Conservation (phyloP, 495 filamentous ascomycete species). For the Trichoderma gamsii region DNA sequence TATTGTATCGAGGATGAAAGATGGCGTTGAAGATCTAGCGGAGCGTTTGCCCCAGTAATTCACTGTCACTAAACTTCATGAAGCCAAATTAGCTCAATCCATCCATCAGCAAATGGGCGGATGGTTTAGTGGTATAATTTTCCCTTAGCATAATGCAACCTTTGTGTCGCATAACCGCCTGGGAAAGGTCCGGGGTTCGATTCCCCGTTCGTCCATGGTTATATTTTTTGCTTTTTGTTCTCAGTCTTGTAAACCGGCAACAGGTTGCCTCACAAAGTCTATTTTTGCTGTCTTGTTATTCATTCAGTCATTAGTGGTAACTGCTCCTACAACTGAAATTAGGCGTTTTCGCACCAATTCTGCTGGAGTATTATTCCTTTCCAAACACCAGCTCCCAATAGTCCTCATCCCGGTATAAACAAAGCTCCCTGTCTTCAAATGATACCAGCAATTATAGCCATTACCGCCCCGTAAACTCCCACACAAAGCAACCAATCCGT, state of each 20-base stretch:
- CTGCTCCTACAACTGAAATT: too few species aligned
- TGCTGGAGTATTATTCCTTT: not conserved
- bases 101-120: slow-evolving; percentile 4
- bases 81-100: not conserved
- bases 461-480: slow-evolving; percentile 38
- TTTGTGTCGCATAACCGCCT: not conserved
- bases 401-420: not conserved
- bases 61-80: not conserved
- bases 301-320: not conserved
- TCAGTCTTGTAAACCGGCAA: not conserved
- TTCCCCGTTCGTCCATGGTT: slow-evolving; percentile 28
- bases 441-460: slow-evolving; percentile 32
- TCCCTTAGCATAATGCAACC: slow-evolving; percentile 8
- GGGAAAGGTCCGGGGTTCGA: slow-evolving; percentile 36
- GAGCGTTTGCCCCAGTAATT: not conserved
- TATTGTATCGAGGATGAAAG: not conserved
- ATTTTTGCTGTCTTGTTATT: not conserved
- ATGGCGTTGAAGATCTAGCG: not conserved
- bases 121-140: slow-evolving; percentile 15
- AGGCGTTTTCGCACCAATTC: too few species aligned
- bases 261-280: not conserved
- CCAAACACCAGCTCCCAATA: not conserved
- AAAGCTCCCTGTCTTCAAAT: not conserved
- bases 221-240: not conserved
- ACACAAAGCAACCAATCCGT: slow-evolving; percentile 30